Conservation (phyloP, 306 rosid species). For the Pueraria montana region DNA sequence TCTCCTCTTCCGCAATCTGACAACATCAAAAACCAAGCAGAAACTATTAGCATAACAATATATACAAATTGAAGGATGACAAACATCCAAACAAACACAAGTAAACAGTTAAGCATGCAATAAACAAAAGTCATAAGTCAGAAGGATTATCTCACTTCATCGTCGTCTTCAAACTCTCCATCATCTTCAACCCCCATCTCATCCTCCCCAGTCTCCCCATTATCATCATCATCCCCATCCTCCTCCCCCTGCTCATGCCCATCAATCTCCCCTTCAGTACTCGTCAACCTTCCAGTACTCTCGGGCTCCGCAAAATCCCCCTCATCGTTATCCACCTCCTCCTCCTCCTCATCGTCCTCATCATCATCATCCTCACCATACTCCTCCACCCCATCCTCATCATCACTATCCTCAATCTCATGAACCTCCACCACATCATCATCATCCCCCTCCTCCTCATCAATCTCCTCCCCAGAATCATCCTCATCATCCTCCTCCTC, state of each 20-base stretch:
- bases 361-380: constrained; percentile 82
- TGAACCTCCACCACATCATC: constrained; percentile 90
- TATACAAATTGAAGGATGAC: too few species aligned
- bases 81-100: neutral
- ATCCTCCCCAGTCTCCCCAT: constrained; percentile 89
- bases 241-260: constrained; percentile 97
- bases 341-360: constrained; percentile 74
- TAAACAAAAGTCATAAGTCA: neutral
- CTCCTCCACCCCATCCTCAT: constrained; percentile 76
- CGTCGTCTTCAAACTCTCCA: constrained; percentile 78
- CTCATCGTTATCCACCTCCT: constrained; percentile 90
- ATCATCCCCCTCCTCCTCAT: constrained; percentile 82
- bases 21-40: neutral
- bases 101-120: constrained; percentile 29
- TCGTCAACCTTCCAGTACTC: constrained; percentile 70
- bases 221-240: constrained; percentile 83
- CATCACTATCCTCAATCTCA: constrained; percentile 77
- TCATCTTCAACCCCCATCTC: constrained; percentile 70
- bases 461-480: constrained; percentile 82
- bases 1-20: constrained; percentile 41
- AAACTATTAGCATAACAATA: constrained; percentile 6
- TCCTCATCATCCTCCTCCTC: constrained; percentile 75
- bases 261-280: constrained; percentile 91
- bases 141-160: constrained; percentile 77
- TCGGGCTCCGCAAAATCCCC: constrained; percentile 71